These are phyloP conservation scores for Globisporangium splendens DNA, from an alignment of 352 stramenopile species.

Conservation along the genomic window DNA sequence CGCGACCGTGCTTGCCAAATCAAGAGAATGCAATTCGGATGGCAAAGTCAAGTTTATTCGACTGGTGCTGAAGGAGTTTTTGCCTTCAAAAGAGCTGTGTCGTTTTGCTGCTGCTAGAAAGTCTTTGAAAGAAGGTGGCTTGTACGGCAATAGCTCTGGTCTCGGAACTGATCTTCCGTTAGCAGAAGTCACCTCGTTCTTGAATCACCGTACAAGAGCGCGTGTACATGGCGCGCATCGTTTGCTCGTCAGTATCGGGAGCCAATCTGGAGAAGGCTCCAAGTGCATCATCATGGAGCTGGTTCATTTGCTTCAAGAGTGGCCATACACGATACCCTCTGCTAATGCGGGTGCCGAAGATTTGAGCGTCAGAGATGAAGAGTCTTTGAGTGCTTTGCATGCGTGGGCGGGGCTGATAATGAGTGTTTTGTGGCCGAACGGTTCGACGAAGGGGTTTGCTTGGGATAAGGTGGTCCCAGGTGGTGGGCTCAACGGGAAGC, in stretches of 20 bases:
- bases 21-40: constrained; percentile 24
- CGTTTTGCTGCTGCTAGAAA: constrained; percentile 52
- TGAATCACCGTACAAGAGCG: constrained; percentile 42
- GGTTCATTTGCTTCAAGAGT: constrained; percentile 63
- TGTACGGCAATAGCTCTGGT: constrained; percentile 33
- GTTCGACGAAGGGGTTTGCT: constrained; percentile 67
- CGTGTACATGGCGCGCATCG: constrained; percentile 67
- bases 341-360: constrained; percentile 13
- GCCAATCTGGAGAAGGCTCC: constrained; percentile 70
- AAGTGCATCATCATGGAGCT: constrained; percentile 78
- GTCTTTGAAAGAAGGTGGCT: constrained; percentile 48
- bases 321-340: constrained; percentile 26
- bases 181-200: constrained; percentile 28
- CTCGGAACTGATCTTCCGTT: constrained; percentile 32
- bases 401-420: constrained; percentile 83
- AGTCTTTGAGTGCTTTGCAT: constrained; percentile 72
- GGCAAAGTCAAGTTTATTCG: constrained; percentile 43
- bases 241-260: constrained; percentile 60
- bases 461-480: constrained; percentile 79
- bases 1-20: constrained; percentile 61
- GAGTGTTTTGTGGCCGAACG: constrained; percentile 85
- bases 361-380: constrained; percentile 57
- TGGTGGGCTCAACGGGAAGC: constrained; percentile 63
- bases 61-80: constrained; percentile 59
- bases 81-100: constrained; percentile 72